Evolutionary conservation across 495 filamentous ascomycete genomes (phyloP), one percentile per base, ranked within the genome.

Genomic region (Bathelium albidoporum): DNA sequence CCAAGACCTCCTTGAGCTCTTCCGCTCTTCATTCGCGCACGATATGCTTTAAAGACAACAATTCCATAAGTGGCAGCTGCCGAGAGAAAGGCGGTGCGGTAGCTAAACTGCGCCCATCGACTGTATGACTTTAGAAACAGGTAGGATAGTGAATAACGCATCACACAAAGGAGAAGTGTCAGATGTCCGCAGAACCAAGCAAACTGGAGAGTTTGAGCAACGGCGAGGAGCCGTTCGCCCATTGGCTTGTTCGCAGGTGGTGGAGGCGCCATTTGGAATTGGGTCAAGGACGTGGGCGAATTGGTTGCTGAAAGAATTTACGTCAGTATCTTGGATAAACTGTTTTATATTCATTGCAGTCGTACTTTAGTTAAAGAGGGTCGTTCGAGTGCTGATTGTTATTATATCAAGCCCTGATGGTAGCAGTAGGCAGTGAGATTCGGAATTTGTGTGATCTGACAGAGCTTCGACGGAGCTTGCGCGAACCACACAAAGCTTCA

Each of bases 41-140:
- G 85, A 77, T 89, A 92, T 59, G 90, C 90, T 83, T 98, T 98
- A 82, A 95, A 97, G n/a, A 97, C 95, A 22, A 98, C 94, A 64
- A 98, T 97, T 66, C 95, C 94, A 76, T 98, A 98, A 2, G 94
- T 97, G 31, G 83, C 83, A 14, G 91, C 89, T 0, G 94, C 94
- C 9, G 90, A 84, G 62, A 96, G 61, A 74, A 97, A 98, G 44
- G 91, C 88, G 36, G 88, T 80, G 67, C 95, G 91, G 75, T 98
- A 98, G 64, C 86, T 85, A 73, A 95, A 83, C 60, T 81, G 79
- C 32, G 93, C 91, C 79, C 83, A 81, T 63, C 81, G 74, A 20
- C 85, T 85, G 71, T 86, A 86, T 72, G 80, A 88, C 77, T 90
- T 91, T 80, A 97, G 87, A 70, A 86, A 85, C 65, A 95, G 76